Percentiles rank a stretch among this genome's conserved stretches.
Conservation (phyloP, 305 asterid genomes). For the Withania somnifera region DNA sequence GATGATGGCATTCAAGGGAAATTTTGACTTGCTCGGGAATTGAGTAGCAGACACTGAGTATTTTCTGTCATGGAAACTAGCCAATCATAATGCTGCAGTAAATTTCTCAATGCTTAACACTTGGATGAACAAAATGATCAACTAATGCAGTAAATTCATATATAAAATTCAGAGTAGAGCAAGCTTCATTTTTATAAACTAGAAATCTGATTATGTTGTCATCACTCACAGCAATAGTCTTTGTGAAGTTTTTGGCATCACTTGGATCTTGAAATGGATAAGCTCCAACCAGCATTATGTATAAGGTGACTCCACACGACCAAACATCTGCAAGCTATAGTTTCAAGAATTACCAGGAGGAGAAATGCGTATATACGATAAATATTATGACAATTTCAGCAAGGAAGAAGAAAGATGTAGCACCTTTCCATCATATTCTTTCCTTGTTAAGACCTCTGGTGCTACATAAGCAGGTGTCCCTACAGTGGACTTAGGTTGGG, state of each 20-base stretch:
- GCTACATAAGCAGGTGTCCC: constrained; percentile 51
- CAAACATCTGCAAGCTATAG: constrained; percentile 49
- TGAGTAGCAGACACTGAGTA: constrained; percentile 23
- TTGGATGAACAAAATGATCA: background rate
- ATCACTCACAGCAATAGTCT: constrained; percentile 25
- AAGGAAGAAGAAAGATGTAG: background rate
- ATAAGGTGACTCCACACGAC: constrained; percentile 53
- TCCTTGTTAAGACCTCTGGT: constrained; percentile 36
- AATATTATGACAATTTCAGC: background rate
- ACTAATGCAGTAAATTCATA: background rate
- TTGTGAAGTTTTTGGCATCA: constrained; percentile 25
- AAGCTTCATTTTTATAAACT: background rate
- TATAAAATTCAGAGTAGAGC: background rate
- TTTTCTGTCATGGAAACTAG: constrained; percentile 18
- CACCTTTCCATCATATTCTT: constrained; percentile 48
- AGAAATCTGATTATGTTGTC: background rate
- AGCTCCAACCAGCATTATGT: constrained; percentile 37
- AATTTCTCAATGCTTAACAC: background rate
- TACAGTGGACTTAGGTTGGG: constrained; percentile 41
- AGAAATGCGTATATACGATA: background rate
- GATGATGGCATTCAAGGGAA: constrained; percentile 26
- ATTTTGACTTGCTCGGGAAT: constrained; percentile 21
- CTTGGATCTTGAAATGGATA: constrained; percentile 38
- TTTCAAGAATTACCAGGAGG: background rate
- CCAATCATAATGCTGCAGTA: constrained; percentile 5